Evolutionary conservation across 1,284 basidiomycete genomes (phyloP).

Genomic region (Athelia psychrophila): DNA sequence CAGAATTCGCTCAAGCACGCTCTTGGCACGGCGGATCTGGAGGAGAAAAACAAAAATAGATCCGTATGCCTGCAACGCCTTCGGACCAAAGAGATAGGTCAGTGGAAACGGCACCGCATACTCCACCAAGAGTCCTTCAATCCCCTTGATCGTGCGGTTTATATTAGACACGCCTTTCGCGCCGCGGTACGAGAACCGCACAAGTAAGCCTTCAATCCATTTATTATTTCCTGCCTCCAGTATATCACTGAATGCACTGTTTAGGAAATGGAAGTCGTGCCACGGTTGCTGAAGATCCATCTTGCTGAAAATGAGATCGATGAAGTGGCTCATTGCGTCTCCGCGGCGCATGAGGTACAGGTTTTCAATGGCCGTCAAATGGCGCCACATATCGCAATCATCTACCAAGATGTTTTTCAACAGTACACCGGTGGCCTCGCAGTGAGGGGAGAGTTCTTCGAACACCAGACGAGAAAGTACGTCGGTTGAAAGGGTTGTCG

Average conservation of each 20-base stretch:
- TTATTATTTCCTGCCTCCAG: constrained; percentile 45
- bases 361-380: constrained; percentile 72
- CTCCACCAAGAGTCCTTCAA: constrained; percentile 69
- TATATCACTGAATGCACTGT: constrained; percentile 71
- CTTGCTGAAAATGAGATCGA: constrained; percentile 72
- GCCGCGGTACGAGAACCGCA: constrained; percentile 69
- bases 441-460: constrained; percentile 60
- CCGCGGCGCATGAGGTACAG: constrained; percentile 72
- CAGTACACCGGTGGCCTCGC: constrained; percentile 49
- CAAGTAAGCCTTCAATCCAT: constrained; percentile 70
- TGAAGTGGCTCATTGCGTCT: constrained; percentile 71
- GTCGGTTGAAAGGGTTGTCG: constrained; percentile 52
- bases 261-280: constrained; percentile 84
- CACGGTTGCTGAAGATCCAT: constrained; percentile 71
- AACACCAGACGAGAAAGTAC: constrained; percentile 60
- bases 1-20: constrained; percentile 64
- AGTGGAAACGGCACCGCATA: constrained; percentile 82
- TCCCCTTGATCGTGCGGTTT: constrained; percentile 50
- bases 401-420: constrained; percentile 61
- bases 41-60: constrained; percentile 77
- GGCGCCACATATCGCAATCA: constrained; percentile 68
- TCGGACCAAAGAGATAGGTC: constrained; percentile 72
- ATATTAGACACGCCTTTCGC: constrained; percentile 40
- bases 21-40: constrained; percentile 73
- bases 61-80: constrained; percentile 57